Evolutionary conservation across 345 rosid genomes (phyloP), one percentile per base, ranked within the genome.

Genomic region (Eucalyptus pauciflora): DNA sequence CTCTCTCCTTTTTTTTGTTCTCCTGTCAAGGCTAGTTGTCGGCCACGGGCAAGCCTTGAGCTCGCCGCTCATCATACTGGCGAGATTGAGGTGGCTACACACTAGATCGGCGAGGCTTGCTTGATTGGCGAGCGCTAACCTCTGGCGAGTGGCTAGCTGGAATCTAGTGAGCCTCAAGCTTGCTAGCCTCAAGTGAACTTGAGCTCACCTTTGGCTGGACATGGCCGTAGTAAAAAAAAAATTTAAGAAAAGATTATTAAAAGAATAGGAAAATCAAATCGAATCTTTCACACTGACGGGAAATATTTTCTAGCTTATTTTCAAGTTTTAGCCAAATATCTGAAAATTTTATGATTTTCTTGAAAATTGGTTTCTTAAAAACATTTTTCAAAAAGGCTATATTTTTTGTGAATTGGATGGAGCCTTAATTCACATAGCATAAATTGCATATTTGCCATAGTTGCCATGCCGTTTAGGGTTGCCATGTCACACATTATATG

Each of bases 31-130:
- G 58, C 0, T 52, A 0, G 4, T 52, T 52, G 58, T 52, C 0
- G 4, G 10, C 25, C 58, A 52, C 0, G 2, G 9, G 58, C 0
- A 0, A 52, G 58, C 25, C 4, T 52, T 52, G 25, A 52, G 24
- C 58, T 52, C 1, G 10, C 24, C 0, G 58, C 25, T 52, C 5
- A 0, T 25, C 2, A 52, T 0, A 52, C 1, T 0, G 0, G 58
- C 5, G 0, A 52, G 58, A 52, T 52, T 52, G 58, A 52, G 10
- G 58, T 52, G 58, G 58, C 58, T 2, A 52, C 25, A 1, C 5
- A 1, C 58, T 52, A 52, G 58, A 52, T 52, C 0, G 10, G 5
- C 0, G 4, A 8, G 25, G 58, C 58, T 18, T 52, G 10, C 58
- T 52, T 0, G 25, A 52, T 52, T 52, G 25, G 24, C 0, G 2